Conservation (phyloP, 306 rosid species). For the Luffa acutangula region DNA sequence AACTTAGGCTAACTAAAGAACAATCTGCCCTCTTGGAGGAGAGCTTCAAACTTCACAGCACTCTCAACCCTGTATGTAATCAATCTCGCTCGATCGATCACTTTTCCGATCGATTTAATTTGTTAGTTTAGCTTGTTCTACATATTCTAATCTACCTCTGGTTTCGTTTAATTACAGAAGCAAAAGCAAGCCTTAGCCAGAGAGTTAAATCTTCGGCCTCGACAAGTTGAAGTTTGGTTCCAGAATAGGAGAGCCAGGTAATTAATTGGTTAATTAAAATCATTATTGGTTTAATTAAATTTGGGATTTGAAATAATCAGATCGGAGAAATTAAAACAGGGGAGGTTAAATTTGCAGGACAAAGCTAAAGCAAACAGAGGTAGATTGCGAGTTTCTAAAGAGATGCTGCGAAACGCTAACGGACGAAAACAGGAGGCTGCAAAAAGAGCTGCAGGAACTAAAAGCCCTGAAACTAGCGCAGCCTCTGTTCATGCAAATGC, state of each 20-base stretch:
- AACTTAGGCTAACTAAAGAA: conserved; percentile 51
- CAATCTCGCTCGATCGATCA: not conserved
- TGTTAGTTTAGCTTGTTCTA: not conserved
- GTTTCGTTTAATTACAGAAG: conserved; percentile 30
- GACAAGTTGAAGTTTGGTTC: conserved; percentile 80
- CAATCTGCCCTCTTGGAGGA: conserved; percentile 61
- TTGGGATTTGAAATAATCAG: not conserved
- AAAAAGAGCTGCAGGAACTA: conserved; percentile 51
- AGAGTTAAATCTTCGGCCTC: conserved; percentile 41
- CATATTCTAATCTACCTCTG: not conserved
- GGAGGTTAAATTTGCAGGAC: conserved; percentile 27
- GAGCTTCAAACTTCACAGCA: conserved; percentile 62
- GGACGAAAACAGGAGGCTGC: conserved; percentile 47
- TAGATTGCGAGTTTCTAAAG: conserved; percentile 58
- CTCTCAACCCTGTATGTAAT: conserved; percentile 55
- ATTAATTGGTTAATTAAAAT: not conserved
- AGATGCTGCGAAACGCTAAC: conserved; percentile 55
- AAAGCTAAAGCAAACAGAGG: conserved; percentile 67
- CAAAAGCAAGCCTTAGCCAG: conserved; percentile 62
- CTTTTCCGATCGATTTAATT: not conserved
- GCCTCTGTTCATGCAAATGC: conserved; percentile 52
- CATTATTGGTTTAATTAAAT: too few species aligned
- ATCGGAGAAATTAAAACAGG: not conserved
- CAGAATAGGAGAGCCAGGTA: conserved; percentile 78
- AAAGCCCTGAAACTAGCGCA: conserved; percentile 45